A percentile compares a stretch with the other conserved stretches of the same genome.
These are phyloP conservation scores for Malassezia psittaci DNA, from an alignment of 1,284 basidiomycete species.

Conservation along the genomic window DNA sequence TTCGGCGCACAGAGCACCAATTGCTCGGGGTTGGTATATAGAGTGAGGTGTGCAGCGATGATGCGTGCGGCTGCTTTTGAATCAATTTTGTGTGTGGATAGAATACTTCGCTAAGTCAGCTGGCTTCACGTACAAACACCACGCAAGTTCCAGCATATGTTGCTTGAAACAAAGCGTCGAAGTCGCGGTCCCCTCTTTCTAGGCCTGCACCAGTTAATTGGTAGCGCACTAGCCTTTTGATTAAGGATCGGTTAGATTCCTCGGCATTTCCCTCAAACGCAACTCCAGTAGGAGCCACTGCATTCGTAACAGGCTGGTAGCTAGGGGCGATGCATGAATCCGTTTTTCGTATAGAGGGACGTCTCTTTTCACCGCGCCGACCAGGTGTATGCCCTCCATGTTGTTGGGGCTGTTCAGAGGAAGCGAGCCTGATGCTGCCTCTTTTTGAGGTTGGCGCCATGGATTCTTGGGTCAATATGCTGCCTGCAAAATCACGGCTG, in stretches of 20 bases:
- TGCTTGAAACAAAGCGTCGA: constrained; percentile 11
- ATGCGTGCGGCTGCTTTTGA: background rate
- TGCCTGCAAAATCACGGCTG: no score
- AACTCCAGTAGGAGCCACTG: background rate
- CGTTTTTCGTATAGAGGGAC: background rate
- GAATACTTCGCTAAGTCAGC: background rate
- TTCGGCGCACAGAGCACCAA: constrained; percentile 12
- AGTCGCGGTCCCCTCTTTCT: constrained; percentile 11
- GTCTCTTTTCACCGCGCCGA: constrained; percentile 13
- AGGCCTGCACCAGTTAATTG: constrained; percentile 23
- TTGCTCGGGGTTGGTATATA: constrained; percentile 12
- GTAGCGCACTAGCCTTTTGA: constrained; percentile 27
- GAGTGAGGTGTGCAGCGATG: constrained; percentile 14
- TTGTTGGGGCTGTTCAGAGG: background rate
- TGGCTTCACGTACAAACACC: constrained; percentile 4
- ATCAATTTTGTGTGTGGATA: constrained; percentile 1
- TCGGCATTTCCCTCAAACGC: background rate
- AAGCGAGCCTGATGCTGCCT: no score
- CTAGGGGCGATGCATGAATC: no score
- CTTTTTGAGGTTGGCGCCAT: no score
- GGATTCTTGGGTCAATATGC: no score
- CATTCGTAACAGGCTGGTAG: background rate
- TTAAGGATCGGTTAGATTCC: constrained; percentile 16
- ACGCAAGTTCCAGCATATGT: constrained; percentile 15
- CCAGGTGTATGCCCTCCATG: constrained; percentile 4